Percentiles rank a stretch among this genome's conserved stretches.
Evolutionary conservation across 2,329 filamentous ascomycete species (phyloP).

Genomic region (Fusarium falciforme): DNA sequence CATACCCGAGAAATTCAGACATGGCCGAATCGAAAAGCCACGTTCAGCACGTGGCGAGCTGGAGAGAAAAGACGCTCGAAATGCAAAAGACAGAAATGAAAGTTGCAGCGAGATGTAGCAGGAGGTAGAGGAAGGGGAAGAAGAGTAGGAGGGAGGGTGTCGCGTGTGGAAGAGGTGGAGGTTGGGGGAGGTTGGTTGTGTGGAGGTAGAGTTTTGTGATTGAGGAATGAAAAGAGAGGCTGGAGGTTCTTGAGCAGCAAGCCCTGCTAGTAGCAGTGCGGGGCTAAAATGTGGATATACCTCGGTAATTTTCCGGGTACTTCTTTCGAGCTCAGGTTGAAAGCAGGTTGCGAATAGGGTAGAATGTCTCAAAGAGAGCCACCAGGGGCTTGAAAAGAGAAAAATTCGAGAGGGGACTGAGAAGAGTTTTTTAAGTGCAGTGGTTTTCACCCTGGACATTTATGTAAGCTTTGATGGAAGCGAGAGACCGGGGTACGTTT

Average conservation of each 20-base stretch:
- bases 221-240: slow-evolving; percentile 45
- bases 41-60: slow-evolving; percentile 57
- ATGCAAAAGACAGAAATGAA: slow-evolving; percentile 31
- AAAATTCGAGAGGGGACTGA: not conserved
- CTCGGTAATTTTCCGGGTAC: slow-evolving; percentile 34
- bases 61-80: slow-evolving; percentile 34
- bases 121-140: slow-evolving; percentile 24
- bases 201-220: slow-evolving; percentile 51
- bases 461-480: not conserved
- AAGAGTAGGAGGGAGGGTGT: slow-evolving; percentile 27
- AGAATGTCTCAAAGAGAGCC: not conserved
- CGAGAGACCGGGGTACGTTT: not conserved
- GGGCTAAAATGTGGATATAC: slow-evolving; percentile 41
- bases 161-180: slow-evolving; percentile 32
- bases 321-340: not conserved
- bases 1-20: slow-evolving; percentile 72
- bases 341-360: not conserved
- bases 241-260: slow-evolving; percentile 41
- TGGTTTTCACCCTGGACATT: not conserved
- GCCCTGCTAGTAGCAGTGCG: slow-evolving; percentile 34
- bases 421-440: not conserved
- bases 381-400: not conserved
- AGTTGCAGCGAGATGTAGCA: slow-evolving; percentile 27
- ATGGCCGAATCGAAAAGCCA: slow-evolving; percentile 55
- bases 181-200: slow-evolving; percentile 43